phyloP scores from a whole-genome alignment of 208 protist species.

The Tritrichomonas foetus region DNA sequence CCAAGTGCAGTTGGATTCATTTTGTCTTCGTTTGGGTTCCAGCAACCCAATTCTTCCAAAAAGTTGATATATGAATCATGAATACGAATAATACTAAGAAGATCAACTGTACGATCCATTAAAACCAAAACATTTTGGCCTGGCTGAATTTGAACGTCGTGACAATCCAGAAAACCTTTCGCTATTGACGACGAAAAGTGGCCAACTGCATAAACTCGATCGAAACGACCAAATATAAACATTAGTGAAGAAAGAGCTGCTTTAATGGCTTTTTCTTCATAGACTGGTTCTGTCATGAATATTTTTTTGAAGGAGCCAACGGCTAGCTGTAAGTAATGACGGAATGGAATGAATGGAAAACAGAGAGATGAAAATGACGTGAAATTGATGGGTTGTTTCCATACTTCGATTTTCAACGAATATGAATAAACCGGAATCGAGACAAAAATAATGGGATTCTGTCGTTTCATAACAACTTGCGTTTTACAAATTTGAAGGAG shows the following conservation, averaged over 20 bases:
- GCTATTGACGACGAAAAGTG: neutral
- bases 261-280: neutral
- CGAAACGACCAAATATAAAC: neutral
- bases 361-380: neutral
- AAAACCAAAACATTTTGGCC: neutral
- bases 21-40: neutral
- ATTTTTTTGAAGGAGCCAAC: neutral
- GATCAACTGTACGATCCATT: neutral
- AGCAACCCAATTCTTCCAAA: neutral
- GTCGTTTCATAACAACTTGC: too few relatives aligned
- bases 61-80: neutral
- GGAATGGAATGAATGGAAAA: neutral
- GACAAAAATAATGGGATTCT: neutral
- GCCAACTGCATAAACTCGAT: neutral
- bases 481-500: too few relatives aligned
- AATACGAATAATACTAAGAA: neutral
- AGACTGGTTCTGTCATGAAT: neutral
- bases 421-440: neutral
- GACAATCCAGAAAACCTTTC: neutral
- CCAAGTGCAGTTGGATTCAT: too few relatives aligned
- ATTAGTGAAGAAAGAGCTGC: neutral
- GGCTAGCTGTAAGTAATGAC: neutral
- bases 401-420: neutral
- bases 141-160: neutral
- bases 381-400: neutral